Percentiles rank a stretch among this genome's conserved stretches.
Conservation (phyloP, 306 rosid genomes). For the Ormosia semicastrata region DNA sequence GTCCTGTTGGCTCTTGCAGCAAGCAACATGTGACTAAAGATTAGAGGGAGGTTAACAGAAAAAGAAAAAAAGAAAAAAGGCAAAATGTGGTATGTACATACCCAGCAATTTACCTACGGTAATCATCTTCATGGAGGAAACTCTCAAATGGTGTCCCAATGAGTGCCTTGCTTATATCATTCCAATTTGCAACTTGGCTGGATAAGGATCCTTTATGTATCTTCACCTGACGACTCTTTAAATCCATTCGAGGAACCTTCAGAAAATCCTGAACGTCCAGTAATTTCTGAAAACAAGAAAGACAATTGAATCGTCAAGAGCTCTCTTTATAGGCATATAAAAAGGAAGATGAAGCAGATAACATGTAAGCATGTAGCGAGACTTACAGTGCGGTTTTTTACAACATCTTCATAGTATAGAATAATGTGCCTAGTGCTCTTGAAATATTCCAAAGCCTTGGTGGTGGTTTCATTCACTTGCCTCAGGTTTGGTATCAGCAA, state of each 20-base stretch:
- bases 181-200: slow-evolving; percentile 67
- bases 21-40: slow-evolving; percentile 10
- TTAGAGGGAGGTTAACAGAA: slow-evolving; percentile 14
- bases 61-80: not conserved
- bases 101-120: slow-evolving; percentile 41
- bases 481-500: slow-evolving; percentile 55
- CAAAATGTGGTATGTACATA: slow-evolving; percentile 48
- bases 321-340: not conserved
- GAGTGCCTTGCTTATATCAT: slow-evolving; percentile 59
- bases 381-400: slow-evolving; percentile 80
- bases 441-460: slow-evolving; percentile 87
- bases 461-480: slow-evolving; percentile 71
- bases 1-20: slow-evolving; percentile 42
- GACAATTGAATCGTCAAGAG: not conserved
- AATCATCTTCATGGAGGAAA: slow-evolving; percentile 62
- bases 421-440: slow-evolving; percentile 79
- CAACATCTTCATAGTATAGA: slow-evolving; percentile 84
- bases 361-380: not conserved
- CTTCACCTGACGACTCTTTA: slow-evolving; percentile 92
- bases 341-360: slow-evolving; percentile 8
- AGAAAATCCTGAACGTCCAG: slow-evolving; percentile 78
- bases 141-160: slow-evolving; percentile 64
- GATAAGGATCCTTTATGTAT: slow-evolving; percentile 80
- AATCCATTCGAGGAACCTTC: slow-evolving; percentile 67
- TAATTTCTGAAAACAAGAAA: slow-evolving; percentile 63